Evolutionary conservation across 2,329 filamentous ascomycete genomes (phyloP), one percentile per base, ranked within the genome.

Genomic region (Chaetomiaceae sp.): DNA sequence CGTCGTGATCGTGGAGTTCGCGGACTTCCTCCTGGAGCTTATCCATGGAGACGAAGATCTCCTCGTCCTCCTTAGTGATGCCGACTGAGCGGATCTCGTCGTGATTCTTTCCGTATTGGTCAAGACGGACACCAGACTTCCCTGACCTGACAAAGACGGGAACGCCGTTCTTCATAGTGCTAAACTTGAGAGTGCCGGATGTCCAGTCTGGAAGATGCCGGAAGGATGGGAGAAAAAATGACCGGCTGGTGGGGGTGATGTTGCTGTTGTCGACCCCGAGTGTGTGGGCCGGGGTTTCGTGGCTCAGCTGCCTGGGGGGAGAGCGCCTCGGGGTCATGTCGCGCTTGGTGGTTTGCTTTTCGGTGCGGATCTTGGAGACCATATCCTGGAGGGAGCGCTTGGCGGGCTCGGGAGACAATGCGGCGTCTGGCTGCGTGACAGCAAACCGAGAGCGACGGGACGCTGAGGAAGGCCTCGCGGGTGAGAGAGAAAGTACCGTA

Each of bases 31-130:
- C 75, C 34, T 78, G 76, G 68, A 82, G 79, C 75, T 81, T 81
- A 75, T 81, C 79, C 72, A 81, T 73, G 8, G 79, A 82, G 36
- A 82, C 78, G 57, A 81, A 80, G 27, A 81, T 81, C 58, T 76
- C 74, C 64, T 80, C 74, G 59, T 81, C 79, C 38, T 80, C 78
- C 51, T 76, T 70, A 3, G 77, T 74, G 8, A 81, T 67, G 43
- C 73, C 69, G 18, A 81, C 63, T 14, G 69, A 74, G 50, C 79
- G 76, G n/a, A 81, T 69, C 25, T 76, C 71, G 34, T 70, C 75
- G 54, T 81, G 76, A 13, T 70, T 62, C 29, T 68, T 65, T 2
- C 68, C 63, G 7, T 69, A 69, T 45, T 63, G 67, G 21, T 65
- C 64, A 6, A 66, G 63, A 16, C 65, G 71, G 52, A 80, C 75